These are phyloP conservation scores for Arthrobotrys sphaeroides DNA, from an alignment of 2,329 filamentous ascomycete species.

Conservation along the genomic window DNA sequence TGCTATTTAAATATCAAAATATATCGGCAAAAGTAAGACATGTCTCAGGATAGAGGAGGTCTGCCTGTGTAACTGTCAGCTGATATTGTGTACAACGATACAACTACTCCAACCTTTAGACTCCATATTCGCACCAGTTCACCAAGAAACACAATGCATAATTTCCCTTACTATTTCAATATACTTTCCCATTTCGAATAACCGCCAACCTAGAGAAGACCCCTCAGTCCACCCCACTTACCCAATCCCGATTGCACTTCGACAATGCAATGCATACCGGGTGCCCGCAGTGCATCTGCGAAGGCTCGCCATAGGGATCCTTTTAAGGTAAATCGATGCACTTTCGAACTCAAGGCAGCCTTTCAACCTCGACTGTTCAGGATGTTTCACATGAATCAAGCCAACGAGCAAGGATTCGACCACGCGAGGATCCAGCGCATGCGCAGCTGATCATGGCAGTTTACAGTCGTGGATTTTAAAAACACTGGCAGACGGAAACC, in stretches of 20 bases:
- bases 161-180: neutral
- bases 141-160: no score
- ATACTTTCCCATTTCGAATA: neutral
- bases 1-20: no score
- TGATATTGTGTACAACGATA: no score
- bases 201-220: neutral
- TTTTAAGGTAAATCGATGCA: neutral
- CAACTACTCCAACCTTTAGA: no score
- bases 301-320: neutral
- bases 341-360: slow-evolving; percentile 5
- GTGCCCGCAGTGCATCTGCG: neutral
- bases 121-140: no score
- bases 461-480: no score
- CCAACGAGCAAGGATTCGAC: slow-evolving; percentile 15
- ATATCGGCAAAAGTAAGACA: slow-evolving; percentile 3
- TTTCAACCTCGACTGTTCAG: neutral
- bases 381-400: slow-evolving; percentile 48
- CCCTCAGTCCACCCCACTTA: neutral
- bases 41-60: neutral
- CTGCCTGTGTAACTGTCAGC: neutral
- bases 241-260: neutral
- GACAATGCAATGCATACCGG: slow-evolving; percentile 16
- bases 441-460: neutral
- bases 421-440: slow-evolving; percentile 10
- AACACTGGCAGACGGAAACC: neutral